These are phyloP conservation scores for Wickerhamomyces sp. DNA, from an alignment of 1,139 yeast genomes.

Conservation along the genomic window DNA sequence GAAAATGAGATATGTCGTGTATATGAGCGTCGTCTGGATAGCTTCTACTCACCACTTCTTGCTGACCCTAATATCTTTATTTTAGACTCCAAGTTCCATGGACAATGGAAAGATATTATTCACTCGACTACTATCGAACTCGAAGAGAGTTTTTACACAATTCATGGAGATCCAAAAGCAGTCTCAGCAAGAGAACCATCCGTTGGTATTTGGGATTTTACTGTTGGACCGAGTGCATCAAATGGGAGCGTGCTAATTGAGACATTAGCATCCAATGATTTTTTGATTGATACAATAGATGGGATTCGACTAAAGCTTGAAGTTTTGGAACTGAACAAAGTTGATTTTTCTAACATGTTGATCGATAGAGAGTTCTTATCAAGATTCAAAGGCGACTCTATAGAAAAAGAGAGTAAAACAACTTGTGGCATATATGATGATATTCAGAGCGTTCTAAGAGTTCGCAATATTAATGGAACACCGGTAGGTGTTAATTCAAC, in stretches of 20 bases:
- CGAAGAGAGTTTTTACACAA: constrained; percentile 9
- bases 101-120: constrained; percentile 6
- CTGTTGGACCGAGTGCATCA: constrained; percentile 20
- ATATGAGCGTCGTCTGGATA: background rate
- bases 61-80: constrained; percentile 7
- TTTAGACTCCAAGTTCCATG: constrained; percentile 14
- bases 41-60: constrained; percentile 9
- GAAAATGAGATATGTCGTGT: constrained; percentile 6
- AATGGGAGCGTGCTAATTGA: constrained; percentile 21
- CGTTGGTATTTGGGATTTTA: constrained; percentile 15
- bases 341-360: constrained; percentile 27
- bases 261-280: constrained; percentile 24
- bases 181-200: constrained; percentile 19
- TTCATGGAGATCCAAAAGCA: constrained; percentile 6
- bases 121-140: constrained; percentile 4
- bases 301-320: constrained; percentile 39
- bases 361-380: constrained; percentile 5
- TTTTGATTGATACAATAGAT: constrained; percentile 34
- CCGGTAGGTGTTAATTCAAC: constrained; percentile 2
- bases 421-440: constrained; percentile 8
- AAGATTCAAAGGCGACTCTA: background rate
- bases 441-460: constrained; percentile 8
- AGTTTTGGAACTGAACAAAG: constrained; percentile 28
- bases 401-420: constrained; percentile 7
- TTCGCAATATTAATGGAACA: constrained; percentile 11